Evolutionary conservation across 2,329 filamentous ascomycete species (phyloP), one percentile per base, ranked within the genome.

Genomic region (Triangularia verruculosa): DNA sequence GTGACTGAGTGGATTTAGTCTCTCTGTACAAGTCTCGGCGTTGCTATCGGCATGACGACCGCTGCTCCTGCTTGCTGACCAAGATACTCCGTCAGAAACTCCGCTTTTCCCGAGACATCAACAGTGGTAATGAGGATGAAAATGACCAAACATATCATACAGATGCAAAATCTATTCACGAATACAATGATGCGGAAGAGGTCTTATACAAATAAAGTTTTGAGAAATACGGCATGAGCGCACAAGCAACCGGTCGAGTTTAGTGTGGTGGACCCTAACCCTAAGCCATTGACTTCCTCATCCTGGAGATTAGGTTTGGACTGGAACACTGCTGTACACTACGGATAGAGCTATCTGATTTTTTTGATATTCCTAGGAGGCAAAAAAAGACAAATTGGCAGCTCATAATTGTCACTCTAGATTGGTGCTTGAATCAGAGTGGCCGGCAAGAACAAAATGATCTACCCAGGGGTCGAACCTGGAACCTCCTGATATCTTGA

Each of bases 401-500:
- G n/a, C n/a, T n/a, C n/a, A n/a, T n/a, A n/a, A n/a, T n/a, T n/a
- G n/a, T n/a, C n/a, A n/a, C n/a, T n/a, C n/a, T n/a, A n/a, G n/a
- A n/a, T n/a, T n/a, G n/a, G n/a, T n/a, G n/a, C n/a, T n/a, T n/a
- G n/a, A n/a, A n/a, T n/a, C 3, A 32, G 34, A 17, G 34, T 17
- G 3, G 15, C 6, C 17, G 39, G n/a, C 39, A 47, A 47, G n/a
- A 47, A 24, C n/a, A 57, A 59, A 59, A 59, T 39, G 57, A 59
- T 59, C 57, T 39, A 39, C 57, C 57, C 57, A 59, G 57, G 57
- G 57, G 57, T 59, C 57, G 57, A 59, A 59, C 57, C 57, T 59
- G 57, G 57, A 59, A 59, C 57, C 57, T 59, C 57, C 57, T 59
- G 57, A 59, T 59, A 8, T 52, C 22, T 27, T 59, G n/a, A 59